These are phyloP conservation scores for Capronia epimyces DNA, from an alignment of 2,329 filamentous ascomycete species.

Conservation along the genomic window DNA sequence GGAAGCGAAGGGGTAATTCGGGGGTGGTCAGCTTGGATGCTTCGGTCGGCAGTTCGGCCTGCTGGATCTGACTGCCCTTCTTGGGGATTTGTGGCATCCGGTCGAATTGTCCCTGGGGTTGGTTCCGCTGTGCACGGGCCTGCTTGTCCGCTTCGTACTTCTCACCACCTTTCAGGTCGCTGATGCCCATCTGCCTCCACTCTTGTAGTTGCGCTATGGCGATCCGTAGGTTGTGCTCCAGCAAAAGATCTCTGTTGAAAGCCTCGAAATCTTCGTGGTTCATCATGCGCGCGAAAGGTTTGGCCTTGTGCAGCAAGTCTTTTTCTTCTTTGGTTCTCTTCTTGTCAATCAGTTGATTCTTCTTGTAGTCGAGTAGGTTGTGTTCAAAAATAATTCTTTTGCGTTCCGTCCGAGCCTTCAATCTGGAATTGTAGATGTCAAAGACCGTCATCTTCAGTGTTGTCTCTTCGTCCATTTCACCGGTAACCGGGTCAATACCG, in stretches of 20 bases:
- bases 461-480: slow-evolving; percentile 89
- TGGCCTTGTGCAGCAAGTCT: slow-evolving; percentile 85
- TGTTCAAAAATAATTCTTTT: slow-evolving; percentile 98
- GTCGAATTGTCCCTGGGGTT: slow-evolving; percentile 76
- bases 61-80: slow-evolving; percentile 63
- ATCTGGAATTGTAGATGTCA: slow-evolving; percentile 91
- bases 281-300: slow-evolving; percentile 96
- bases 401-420: slow-evolving; percentile 84
- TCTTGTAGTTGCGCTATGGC: slow-evolving; percentile 89
- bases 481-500: slow-evolving; percentile 76
- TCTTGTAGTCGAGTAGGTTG: slow-evolving; percentile 84
- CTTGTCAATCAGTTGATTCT: slow-evolving; percentile 85
- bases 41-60: slow-evolving; percentile 67
- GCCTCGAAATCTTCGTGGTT: slow-evolving; percentile 84
- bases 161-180: slow-evolving; percentile 77
- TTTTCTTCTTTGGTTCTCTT: slow-evolving; percentile 93
- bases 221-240: slow-evolving; percentile 84
- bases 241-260: slow-evolving; percentile 76
- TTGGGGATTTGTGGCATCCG: slow-evolving; percentile 58
- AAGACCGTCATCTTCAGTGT: slow-evolving; percentile 96
- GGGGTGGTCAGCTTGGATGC: slow-evolving; percentile 72
- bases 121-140: slow-evolving; percentile 58
- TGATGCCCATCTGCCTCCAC: slow-evolving; percentile 80
- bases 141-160: slow-evolving; percentile 90
- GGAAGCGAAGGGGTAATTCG: slow-evolving; percentile 63